phyloP scores from a whole-genome alignment of 1,284 basidiomycete species.

The Melanopsichium pennsylvanicum region DNA sequence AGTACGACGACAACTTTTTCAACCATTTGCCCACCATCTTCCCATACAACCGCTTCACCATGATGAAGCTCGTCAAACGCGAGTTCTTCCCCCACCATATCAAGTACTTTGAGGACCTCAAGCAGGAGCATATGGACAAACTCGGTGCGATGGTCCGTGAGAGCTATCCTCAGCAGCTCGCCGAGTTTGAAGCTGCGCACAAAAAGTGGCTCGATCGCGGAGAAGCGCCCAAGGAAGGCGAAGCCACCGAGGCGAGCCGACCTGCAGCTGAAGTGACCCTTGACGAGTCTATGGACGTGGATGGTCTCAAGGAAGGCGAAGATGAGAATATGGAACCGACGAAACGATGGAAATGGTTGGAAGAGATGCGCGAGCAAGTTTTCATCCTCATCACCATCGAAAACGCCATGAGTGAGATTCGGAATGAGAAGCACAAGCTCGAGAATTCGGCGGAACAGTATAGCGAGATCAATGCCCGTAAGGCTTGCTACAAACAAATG shows the following conservation, averaged over 20 bases:
- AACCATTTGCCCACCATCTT: slow-evolving; percentile 84
- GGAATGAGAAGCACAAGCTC: slow-evolving; percentile 60
- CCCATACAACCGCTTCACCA: slow-evolving; percentile 85
- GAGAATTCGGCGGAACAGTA: slow-evolving; percentile 55
- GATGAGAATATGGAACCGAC: slow-evolving; percentile 45
- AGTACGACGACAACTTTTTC: slow-evolving; percentile 92
- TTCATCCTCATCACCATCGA: slow-evolving; percentile 60
- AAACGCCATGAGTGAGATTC: slow-evolving; percentile 61
- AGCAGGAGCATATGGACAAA: slow-evolving; percentile 57
- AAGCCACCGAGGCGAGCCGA: slow-evolving; percentile 5
- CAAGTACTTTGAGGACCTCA: slow-evolving; percentile 51
- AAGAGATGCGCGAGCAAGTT: slow-evolving; percentile 61
- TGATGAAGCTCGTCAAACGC: slow-evolving; percentile 64
- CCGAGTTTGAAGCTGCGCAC: slow-evolving; percentile 52
- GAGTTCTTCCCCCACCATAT: slow-evolving; percentile 61
- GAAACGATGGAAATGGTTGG: slow-evolving; percentile 60
- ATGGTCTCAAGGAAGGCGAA: slow-evolving; percentile 24
- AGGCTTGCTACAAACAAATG: slow-evolving; percentile 61
- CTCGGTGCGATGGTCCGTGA: slow-evolving; percentile 47
- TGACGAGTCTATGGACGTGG: slow-evolving; percentile 27
- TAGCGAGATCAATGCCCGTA: slow-evolving; percentile 62
- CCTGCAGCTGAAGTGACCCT: neutral
- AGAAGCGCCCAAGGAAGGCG: slow-evolving; percentile 34
- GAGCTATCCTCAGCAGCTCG: slow-evolving; percentile 45
- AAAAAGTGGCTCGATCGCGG: slow-evolving; percentile 43